Conservation (phyloP, 2,329 filamentous ascomycete species). For the Dactylellina sp. region DNA sequence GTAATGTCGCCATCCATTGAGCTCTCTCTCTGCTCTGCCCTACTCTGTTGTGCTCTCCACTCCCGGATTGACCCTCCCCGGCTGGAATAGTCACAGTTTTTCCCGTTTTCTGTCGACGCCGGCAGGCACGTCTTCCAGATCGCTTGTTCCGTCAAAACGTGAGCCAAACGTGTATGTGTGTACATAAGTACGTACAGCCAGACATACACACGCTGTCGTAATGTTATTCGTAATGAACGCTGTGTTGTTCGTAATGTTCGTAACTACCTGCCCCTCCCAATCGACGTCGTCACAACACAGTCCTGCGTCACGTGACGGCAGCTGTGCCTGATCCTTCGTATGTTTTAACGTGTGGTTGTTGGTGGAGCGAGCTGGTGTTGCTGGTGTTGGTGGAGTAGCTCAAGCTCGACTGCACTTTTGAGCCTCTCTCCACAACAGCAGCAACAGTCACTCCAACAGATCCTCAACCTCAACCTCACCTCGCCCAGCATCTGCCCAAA, state of each 20-base stretch:
- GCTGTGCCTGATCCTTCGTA: conserved; percentile 10
- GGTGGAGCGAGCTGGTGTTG: too few relatives aligned
- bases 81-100: background rate
- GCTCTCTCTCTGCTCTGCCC: too few relatives aligned
- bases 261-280: background rate
- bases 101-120: background rate
- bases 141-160: background rate
- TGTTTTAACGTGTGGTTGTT: too few relatives aligned
- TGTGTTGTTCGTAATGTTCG: too few relatives aligned
- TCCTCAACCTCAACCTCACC: conserved; percentile 22
- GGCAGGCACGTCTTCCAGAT: too few relatives aligned
- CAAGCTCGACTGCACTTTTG: conserved; percentile 44
- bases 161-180: background rate
- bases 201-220: too few relatives aligned
- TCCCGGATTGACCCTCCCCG: background rate
- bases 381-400: conserved; percentile 35
- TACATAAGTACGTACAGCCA: too few relatives aligned
- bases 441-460: conserved; percentile 32
- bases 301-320: conserved; percentile 19
- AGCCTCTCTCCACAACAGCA: conserved; percentile 37
- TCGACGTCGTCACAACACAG: conserved; percentile 26
- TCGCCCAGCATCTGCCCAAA: conserved; percentile 7
- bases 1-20: too few relatives aligned
- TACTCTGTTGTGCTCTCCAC: too few relatives aligned
- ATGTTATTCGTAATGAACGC: too few relatives aligned